These are phyloP conservation scores for Ilyonectria sp. DNA, from an alignment of 2,329 filamentous ascomycete genomes.

Conservation along the genomic window DNA sequence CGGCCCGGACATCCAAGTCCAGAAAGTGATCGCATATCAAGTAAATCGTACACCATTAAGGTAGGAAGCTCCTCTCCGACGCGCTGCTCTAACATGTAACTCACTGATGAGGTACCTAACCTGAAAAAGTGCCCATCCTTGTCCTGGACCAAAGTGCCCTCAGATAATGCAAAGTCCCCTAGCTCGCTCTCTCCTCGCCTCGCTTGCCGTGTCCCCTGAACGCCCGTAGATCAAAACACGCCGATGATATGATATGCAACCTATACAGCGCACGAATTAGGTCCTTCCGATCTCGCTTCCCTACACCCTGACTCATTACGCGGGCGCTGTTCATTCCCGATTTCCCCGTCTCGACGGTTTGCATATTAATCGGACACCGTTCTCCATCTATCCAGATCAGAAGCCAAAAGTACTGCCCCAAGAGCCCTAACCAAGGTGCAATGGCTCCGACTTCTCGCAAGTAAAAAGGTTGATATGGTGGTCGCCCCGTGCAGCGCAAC, in stretches of 20 bases:
- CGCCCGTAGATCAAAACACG: constrained; percentile 41
- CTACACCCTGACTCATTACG: constrained; percentile 24
- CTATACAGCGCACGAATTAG: constrained; percentile 39
- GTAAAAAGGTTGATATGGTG: constrained; percentile 92
- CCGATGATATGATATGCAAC: constrained; percentile 46
- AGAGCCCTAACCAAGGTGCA: constrained; percentile 49
- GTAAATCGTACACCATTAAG: constrained; percentile 36
- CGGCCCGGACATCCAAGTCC: constrained; percentile 3
- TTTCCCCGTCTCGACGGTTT: constrained; percentile 14
- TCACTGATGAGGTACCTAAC: constrained; percentile 25
- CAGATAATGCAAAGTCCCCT: constrained; percentile 31
- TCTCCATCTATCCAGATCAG: constrained; percentile 25
- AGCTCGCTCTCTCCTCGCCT: constrained; percentile 35
- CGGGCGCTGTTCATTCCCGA: constrained; percentile 8
- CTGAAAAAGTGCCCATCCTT: constrained; percentile 14
- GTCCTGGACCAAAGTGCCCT: constrained; percentile 28
- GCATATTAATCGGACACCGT: constrained; percentile 25
- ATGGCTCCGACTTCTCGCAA: constrained; percentile 68
- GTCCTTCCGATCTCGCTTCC: constrained; percentile 31
- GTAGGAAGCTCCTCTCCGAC: constrained; percentile 15
- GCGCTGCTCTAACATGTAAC: constrained; percentile 32
- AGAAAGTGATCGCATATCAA: constrained; percentile 36
- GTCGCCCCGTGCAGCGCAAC: constrained; percentile 88
- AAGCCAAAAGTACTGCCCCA: constrained; percentile 39
- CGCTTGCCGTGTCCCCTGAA: constrained; percentile 41